Evolutionary conservation across 164 flowering plant species (phyloP), one percentile per base, ranked within the genome.

Genomic region (Vitis labrusca): DNA sequence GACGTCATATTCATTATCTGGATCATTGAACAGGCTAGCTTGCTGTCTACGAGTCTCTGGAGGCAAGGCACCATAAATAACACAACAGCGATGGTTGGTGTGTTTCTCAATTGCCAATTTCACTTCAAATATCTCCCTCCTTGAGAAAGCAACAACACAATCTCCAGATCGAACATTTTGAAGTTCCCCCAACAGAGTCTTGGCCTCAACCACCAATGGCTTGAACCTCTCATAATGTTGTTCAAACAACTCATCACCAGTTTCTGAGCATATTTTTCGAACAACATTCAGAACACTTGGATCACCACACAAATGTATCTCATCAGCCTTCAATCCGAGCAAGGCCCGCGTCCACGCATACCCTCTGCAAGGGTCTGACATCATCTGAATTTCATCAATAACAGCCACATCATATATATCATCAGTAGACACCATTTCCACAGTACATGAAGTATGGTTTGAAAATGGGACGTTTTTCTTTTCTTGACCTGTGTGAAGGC

Each of bases 91-190:
- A 55, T 92, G 97, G 0, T 85, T 81, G 9, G 98, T 91, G 47
- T 78, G 81, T 72, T 92, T 92, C 86, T 94, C 99, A 73, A 92
- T 92, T 1, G 89, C 92, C 84, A 92, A 44, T 77, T 90, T 92
- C 47, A 91, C 98, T 82, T 94, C 98, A 79, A 94, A 94, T 74
- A 94, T 91, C 82, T 92, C 99, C 70, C 98, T 85, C 78, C 99
- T 84, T 15, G 98, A 94, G 77, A 94, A 92, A 8, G 98, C 99
- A 71, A 94, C 99, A 6, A 94, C 80, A 79, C 99, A 94, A 56
- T 94, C 99, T 9, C 99, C 99, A 6, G 98, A 77, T 30, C 85
- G 79, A 64, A 94, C 89, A 71, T 89, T 92, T 59, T 65, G 71
- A 51, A 92, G 80, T 79, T 92, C 93, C 32, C 97, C 97, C 72